A percentile compares a stretch with the other conserved stretches of the same genome.
phyloP scores from a whole-genome alignment of 768 basidiomycete species.

The Kwoniella dejecticola region DNA sequence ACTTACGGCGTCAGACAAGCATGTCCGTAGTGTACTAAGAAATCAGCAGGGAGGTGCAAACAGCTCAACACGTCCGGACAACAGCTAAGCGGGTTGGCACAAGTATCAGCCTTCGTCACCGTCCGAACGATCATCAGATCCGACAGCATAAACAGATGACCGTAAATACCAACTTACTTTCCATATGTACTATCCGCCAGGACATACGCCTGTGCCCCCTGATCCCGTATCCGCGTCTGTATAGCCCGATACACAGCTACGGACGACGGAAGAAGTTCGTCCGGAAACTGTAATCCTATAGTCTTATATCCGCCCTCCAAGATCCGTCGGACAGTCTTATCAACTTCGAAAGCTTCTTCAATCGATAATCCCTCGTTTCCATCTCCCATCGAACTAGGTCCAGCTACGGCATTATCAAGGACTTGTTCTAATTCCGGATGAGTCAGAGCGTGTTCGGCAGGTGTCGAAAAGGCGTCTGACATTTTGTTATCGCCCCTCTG shows the following conservation, averaged over 20 bases:
- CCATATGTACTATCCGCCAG: slow-evolving; percentile 98
- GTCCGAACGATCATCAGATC: background rate
- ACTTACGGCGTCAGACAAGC: slow-evolving; percentile 89
- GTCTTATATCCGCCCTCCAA: slow-evolving; percentile 67
- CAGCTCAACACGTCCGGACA: slow-evolving; percentile 97
- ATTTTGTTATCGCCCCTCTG: slow-evolving; percentile 7
- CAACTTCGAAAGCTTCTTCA: slow-evolving; percentile 73
- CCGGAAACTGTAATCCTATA: slow-evolving; percentile 91
- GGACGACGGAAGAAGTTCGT: slow-evolving; percentile 82
- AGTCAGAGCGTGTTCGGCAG: slow-evolving; percentile 52
- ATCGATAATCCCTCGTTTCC: slow-evolving; percentile 48
- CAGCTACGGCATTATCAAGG: slow-evolving; percentile 13
- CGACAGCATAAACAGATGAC: too few species aligned
- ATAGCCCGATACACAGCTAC: slow-evolving; percentile 77
- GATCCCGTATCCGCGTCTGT: slow-evolving; percentile 57
- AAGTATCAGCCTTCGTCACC: background rate
- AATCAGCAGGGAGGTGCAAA: slow-evolving; percentile 87
- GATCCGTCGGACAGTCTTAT: slow-evolving; percentile 67
- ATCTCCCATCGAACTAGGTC: slow-evolving; percentile 37
- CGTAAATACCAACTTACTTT: too few species aligned
- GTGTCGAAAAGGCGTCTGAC: slow-evolving; percentile 49
- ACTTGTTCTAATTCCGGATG: slow-evolving; percentile 35
- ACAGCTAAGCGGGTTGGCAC: slow-evolving; percentile 67
- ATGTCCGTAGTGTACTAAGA: slow-evolving; percentile 92
- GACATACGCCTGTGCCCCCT: slow-evolving; percentile 71